phyloP scores from a whole-genome alignment of 257 asterid species.

The Solanum etuberosum region DNA sequence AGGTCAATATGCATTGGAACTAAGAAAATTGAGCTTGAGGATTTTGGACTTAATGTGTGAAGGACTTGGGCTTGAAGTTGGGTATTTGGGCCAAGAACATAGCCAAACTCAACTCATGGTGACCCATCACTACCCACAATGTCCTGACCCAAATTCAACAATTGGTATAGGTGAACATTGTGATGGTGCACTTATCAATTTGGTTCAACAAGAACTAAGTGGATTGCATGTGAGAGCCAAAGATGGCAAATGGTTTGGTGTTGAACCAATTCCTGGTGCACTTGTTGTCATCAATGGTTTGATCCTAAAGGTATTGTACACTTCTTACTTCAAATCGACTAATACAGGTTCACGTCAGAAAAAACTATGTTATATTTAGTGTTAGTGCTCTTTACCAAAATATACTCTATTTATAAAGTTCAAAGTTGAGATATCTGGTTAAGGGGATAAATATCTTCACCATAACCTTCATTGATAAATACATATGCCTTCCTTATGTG shows the following conservation, averaged over 20 bases:
- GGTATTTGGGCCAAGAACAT: not conserved
- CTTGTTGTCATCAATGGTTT: constrained; percentile 2
- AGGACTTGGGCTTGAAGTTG: not conserved
- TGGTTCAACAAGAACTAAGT: not conserved
- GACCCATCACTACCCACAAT: constrained; percentile 1
- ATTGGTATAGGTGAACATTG: not conserved
- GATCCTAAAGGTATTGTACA: not conserved
- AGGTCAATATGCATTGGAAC: not conserved
- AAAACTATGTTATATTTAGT: not conserved
- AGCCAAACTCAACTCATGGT: not conserved
- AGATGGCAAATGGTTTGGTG: constrained; percentile 4
- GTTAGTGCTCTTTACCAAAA: not conserved
- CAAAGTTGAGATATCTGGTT: not conserved
- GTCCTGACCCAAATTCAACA: not conserved
- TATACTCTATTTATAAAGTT: no score
- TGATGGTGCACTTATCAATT: constrained; percentile 1
- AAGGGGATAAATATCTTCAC: no score
- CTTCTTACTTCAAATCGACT: not conserved
- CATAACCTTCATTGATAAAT: not conserved
- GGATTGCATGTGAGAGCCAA: not conserved
- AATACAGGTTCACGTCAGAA: not conserved
- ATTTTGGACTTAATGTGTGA: constrained; percentile 1
- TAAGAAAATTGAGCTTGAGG: not conserved
- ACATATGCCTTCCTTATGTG: not conserved
- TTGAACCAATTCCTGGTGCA: not conserved